Conservation (phyloP, 108 stramenopile species). For the Seminavis robusta region DNA sequence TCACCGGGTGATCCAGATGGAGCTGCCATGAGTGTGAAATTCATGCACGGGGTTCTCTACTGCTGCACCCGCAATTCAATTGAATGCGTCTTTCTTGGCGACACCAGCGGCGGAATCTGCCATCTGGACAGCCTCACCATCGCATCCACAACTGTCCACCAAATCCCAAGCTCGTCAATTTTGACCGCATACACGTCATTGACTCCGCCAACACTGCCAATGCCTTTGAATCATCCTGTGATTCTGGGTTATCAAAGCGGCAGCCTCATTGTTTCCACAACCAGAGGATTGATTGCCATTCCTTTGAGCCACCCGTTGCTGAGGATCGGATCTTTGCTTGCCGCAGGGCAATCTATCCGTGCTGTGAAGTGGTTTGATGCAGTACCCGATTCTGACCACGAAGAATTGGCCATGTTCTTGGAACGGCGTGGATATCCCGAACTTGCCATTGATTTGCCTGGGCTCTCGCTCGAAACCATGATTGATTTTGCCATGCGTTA, state of each 20-base stretch:
- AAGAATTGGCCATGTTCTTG: constrained; percentile 65
- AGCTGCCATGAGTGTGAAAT: constrained; percentile 55
- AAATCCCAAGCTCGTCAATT: constrained; percentile 10
- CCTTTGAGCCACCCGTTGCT: constrained; percentile 58
- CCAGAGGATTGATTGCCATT: constrained; percentile 51
- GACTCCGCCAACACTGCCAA: constrained; percentile 31
- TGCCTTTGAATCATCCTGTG: constrained; percentile 62
- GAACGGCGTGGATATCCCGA: constrained; percentile 64
- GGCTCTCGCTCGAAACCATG: constrained; percentile 65
- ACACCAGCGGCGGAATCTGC: constrained; percentile 52
- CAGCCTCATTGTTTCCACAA: constrained; percentile 67
- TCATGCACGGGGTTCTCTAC: constrained; percentile 75
- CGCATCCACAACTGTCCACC: constrained; percentile 44
- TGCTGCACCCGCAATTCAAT: constrained; percentile 64
- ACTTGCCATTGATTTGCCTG: constrained; percentile 56
- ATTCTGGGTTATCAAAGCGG: constrained; percentile 76
- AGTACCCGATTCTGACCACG: constrained; percentile 47
- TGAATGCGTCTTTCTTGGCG: constrained; percentile 68
- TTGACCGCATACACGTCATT: constrained; percentile 15
- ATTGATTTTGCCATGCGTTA: constrained; percentile 70
- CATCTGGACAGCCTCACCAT: constrained; percentile 65
- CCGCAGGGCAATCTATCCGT: constrained; percentile 48
- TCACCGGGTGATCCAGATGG: constrained; percentile 21
- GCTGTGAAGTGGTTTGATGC: constrained; percentile 78
- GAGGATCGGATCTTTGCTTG: constrained; percentile 70